A percentile compares a stretch with the other conserved stretches of the same genome.
phyloP scores from a whole-genome alignment of 2,329 filamentous ascomycete genomes.

The Microsporum ferrugineum region DNA sequence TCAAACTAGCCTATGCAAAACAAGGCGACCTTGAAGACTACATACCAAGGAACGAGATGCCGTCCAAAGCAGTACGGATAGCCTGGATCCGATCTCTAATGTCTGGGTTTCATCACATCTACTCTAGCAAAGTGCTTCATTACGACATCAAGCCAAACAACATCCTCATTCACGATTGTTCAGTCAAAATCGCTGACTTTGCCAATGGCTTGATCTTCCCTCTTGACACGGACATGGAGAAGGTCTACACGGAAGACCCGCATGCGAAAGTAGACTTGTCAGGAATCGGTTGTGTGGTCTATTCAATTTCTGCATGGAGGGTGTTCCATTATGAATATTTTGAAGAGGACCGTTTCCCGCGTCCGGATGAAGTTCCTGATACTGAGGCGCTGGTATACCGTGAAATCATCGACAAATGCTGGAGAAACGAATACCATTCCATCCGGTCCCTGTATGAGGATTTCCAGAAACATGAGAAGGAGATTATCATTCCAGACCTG shows the following conservation, averaged over 20 bases:
- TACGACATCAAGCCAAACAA: constrained; percentile 15
- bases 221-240: constrained; percentile 10
- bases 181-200: constrained; percentile 11
- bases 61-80: constrained; percentile 8
- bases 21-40: constrained; percentile 12
- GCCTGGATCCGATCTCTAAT: constrained; percentile 12
- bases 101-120: constrained; percentile 11
- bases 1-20: constrained; percentile 12
- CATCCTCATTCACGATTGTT: constrained; percentile 9
- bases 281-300: constrained; percentile 13
- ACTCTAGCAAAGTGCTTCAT: constrained; percentile 13
- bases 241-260: constrained; percentile 10
- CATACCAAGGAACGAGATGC: constrained; percentile 9
- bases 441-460: constrained; percentile 10
- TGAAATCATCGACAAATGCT: constrained; percentile 10
- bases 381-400: constrained; percentile 7
- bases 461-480: constrained; percentile 1
- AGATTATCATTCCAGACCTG: not conserved
- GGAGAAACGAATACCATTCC: constrained; percentile 9
- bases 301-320: constrained; percentile 12
- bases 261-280: constrained; percentile 12
- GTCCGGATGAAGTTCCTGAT: constrained; percentile 8
- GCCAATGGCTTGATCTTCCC: constrained; percentile 12
- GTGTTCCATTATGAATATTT: constrained; percentile 13
- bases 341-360: constrained; percentile 10